phyloP scores from a whole-genome alignment of 1,284 basidiomycete genomes.

The Trichosporon sp. region DNA sequence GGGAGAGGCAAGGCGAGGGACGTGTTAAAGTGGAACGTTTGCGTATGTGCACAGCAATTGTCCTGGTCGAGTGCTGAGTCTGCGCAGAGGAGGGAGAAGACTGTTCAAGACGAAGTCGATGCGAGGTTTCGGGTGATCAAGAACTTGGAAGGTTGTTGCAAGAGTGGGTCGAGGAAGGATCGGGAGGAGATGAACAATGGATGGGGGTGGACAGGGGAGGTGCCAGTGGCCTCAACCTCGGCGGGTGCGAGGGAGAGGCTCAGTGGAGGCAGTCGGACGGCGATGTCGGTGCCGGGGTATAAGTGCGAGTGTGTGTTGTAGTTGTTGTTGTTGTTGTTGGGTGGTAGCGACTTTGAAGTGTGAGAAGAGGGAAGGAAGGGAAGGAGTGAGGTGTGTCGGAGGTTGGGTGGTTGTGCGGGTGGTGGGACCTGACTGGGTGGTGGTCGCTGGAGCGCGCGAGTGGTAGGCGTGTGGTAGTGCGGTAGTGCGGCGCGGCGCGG shows the following conservation, averaged over 20 bases:
- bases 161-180: background rate
- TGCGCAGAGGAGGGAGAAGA: background rate
- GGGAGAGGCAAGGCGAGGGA: background rate
- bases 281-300: background rate
- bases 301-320: background rate
- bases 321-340: background rate
- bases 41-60: background rate
- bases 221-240: constrained; percentile 9
- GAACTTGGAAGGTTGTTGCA: background rate
- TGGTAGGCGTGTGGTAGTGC: constrained; percentile 11
- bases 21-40: background rate
- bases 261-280: background rate
- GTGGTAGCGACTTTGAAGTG: background rate
- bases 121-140: too few relatives aligned
- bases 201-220: background rate
- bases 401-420: background rate
- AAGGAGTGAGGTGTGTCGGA: background rate
- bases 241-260: constrained; percentile 5
- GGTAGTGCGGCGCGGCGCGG: too few relatives aligned
- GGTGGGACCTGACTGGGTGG: constrained; percentile 7
- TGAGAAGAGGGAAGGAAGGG: constrained; percentile 6
- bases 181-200: background rate
- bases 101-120: too few relatives aligned
- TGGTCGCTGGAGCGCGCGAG: background rate
- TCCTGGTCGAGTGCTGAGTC: background rate